phyloP scores from a whole-genome alignment of 2,329 filamentous ascomycete species.

The Penicillium paneum region DNA sequence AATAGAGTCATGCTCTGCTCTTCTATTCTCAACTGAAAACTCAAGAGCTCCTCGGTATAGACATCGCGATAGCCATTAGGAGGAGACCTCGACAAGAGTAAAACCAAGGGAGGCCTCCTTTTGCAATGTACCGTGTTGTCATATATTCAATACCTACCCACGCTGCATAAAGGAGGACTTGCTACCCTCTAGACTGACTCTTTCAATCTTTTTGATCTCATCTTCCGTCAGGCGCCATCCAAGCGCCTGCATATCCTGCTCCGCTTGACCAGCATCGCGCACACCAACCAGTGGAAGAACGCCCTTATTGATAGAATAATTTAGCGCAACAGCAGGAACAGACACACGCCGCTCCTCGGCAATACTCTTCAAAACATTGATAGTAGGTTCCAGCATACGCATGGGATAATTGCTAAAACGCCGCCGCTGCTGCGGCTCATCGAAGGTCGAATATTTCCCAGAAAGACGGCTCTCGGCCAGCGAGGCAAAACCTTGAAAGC shows the following conservation, averaged over 20 bases:
- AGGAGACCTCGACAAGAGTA: background rate
- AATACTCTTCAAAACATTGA: conserved; percentile 37
- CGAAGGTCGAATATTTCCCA: conserved; percentile 41
- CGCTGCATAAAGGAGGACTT: conserved; percentile 45
- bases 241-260: conserved; percentile 39
- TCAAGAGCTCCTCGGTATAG: background rate
- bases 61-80: background rate
- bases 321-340: conserved; percentile 43
- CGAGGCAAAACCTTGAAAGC: conserved; percentile 45
- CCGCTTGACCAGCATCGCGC: conserved; percentile 42
- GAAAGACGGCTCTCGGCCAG: conserved; percentile 42
- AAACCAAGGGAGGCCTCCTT: background rate
- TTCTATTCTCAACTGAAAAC: background rate
- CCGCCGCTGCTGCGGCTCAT: conserved; percentile 38
- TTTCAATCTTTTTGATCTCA: conserved; percentile 44
- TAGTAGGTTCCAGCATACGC: conserved; percentile 41
- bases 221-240: conserved; percentile 44
- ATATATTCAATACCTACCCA: conserved; percentile 27
- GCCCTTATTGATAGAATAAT: conserved; percentile 47
- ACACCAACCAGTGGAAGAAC: conserved; percentile 44
- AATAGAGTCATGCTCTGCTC: background rate
- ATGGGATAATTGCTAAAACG: conserved; percentile 46
- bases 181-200: conserved; percentile 41
- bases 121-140: background rate
- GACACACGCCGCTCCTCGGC: conserved; percentile 34